Percentiles rank a stretch among this genome's conserved stretches.
phyloP scores from a whole-genome alignment of 2,329 filamentous ascomycete species.

The Alternaria postmessia region DNA sequence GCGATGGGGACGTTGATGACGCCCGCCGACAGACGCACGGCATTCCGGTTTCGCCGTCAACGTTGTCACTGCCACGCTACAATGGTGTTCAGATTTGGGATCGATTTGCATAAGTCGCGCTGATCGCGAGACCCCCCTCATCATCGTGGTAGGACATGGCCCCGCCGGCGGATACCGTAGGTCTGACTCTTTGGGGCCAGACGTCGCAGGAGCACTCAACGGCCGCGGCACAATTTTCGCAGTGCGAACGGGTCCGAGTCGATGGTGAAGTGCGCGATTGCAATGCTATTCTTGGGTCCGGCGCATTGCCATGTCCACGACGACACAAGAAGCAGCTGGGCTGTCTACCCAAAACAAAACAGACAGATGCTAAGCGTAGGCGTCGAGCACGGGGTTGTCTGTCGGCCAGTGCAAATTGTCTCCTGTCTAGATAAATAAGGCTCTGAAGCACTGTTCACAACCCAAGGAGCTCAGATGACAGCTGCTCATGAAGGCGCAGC shows the following conservation, averaged over 20 bases:
- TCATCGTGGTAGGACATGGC: conserved; percentile 20
- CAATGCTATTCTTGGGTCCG: conserved; percentile 11
- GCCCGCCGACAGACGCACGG: conserved; percentile 14
- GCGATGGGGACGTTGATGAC: conserved; percentile 26
- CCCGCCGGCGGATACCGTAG: conserved; percentile 11
- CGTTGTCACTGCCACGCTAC: conserved; percentile 27
- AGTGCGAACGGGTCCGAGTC: conserved; percentile 23
- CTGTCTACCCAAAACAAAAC: conserved; percentile 6
- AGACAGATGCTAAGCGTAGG: neutral
- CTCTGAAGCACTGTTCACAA: conserved; percentile 8
- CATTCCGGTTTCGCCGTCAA: conserved; percentile 25
- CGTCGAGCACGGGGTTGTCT: neutral
- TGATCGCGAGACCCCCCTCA: conserved; percentile 25
- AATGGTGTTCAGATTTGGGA: conserved; percentile 18
- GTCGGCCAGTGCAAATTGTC: conserved; percentile 4
- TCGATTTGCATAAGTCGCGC: conserved; percentile 25
- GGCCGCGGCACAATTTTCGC: conserved; percentile 35
- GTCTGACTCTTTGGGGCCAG: conserved; percentile 15
- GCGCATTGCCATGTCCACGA: conserved; percentile 4
- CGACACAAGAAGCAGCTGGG: conserved; percentile 3
- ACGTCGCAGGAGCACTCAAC: conserved; percentile 28
- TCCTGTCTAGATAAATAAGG: conserved; percentile 28
- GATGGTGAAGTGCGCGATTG: conserved; percentile 3
- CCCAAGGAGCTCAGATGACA: conserved; percentile 11
- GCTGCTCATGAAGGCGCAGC: conserved; percentile 20